phyloP scores from a whole-genome alignment of 257 asterid species.

The Rhazya stricta region DNA sequence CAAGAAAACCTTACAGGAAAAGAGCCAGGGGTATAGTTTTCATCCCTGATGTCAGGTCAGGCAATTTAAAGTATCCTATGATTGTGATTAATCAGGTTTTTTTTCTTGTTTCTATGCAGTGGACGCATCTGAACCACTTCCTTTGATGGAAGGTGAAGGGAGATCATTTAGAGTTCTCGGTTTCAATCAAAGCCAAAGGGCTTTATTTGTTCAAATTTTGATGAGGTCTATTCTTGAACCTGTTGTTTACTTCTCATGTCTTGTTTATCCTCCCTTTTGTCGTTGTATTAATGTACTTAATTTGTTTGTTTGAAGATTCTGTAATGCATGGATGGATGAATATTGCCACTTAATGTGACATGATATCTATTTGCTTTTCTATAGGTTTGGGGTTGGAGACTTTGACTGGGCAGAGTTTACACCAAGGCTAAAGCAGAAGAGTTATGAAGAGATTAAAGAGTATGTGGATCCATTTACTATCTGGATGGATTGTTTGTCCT shows the following conservation, averaged over 20 bases:
- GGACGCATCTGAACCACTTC: constrained; percentile 69
- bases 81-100: constrained; percentile 13
- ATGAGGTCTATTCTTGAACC: constrained; percentile 58
- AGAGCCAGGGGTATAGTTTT: constrained; percentile 63
- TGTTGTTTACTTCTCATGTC: constrained; percentile 15
- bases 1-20: constrained; percentile 57
- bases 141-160: constrained; percentile 98
- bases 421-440: constrained; percentile 83
- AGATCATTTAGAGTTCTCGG: constrained; percentile 80
- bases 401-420: constrained; percentile 85
- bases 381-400: constrained; percentile 81
- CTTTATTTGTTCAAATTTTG: constrained; percentile 75
- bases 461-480: constrained; percentile 31
- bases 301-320: not conserved
- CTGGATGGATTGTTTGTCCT: not conserved
- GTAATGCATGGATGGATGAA: not conserved
- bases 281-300: too few species aligned
- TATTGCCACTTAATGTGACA: not conserved
- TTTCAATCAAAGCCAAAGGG: constrained; percentile 86
- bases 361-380: constrained; percentile 6
- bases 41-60: constrained; percentile 6
- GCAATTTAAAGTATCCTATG: not conserved
- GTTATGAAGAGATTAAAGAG: constrained; percentile 66
- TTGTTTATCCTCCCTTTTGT: not conserved
- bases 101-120: constrained; percentile 29